phyloP scores from a whole-genome alignment of 2,329 filamentous ascomycete genomes.

The Fusarium lyarnte region DNA sequence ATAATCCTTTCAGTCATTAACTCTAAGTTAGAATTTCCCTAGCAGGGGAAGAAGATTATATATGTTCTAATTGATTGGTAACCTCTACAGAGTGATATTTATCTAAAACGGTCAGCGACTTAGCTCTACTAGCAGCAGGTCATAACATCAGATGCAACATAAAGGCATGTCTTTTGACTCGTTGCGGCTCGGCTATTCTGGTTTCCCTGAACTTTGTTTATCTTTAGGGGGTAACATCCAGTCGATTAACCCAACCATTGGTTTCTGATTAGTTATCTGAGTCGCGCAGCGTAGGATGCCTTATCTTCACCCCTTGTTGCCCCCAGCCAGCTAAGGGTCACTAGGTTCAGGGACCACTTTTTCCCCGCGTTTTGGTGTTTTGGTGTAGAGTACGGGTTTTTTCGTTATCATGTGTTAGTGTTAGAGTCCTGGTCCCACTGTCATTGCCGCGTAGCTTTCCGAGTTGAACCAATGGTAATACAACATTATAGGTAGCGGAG shows the following conservation, averaged over 20 bases:
- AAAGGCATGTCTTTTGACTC: not conserved
- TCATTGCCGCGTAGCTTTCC: fast-evolving
- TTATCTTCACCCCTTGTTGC: not conserved
- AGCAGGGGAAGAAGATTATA: too few relatives aligned
- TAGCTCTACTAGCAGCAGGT: not conserved
- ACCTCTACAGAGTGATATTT: not conserved
- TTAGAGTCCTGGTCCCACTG: fast-evolving
- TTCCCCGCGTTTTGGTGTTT: not conserved
- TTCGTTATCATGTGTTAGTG: not conserved
- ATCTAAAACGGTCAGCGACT: not conserved
- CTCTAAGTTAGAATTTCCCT: fast-evolving
- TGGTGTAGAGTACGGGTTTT: not conserved
- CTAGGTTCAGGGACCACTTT: not conserved
- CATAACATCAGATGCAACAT: not conserved
- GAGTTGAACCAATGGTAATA: not conserved
- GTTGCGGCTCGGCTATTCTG: too few relatives aligned
- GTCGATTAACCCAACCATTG: not conserved
- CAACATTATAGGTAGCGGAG: not conserved
- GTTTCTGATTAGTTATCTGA: not conserved
- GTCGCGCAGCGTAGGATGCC: not conserved
- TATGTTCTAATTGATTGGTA: not conserved
- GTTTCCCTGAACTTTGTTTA: not conserved
- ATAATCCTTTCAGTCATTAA: not conserved
- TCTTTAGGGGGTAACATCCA: not conserved
- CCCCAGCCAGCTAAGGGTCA: not conserved